phyloP scores from a whole-genome alignment of 2,329 filamentous ascomycete genomes.

The Sporothrix luriei region DNA sequence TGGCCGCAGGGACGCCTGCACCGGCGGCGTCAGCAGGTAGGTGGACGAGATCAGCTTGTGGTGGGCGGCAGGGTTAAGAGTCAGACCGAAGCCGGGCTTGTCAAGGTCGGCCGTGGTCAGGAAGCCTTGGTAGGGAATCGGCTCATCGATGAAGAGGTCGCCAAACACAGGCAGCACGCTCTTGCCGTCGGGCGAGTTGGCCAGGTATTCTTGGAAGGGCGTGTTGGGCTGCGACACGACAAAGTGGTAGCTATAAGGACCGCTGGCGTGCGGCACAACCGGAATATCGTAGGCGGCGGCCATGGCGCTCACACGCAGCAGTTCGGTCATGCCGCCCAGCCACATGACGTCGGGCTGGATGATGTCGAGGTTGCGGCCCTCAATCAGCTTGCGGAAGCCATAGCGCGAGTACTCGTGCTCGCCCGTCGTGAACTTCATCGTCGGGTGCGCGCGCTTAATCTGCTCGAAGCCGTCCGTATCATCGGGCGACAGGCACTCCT shows the following conservation, averaged over 20 bases:
- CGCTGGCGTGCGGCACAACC: conserved; percentile 91
- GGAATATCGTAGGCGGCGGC: conserved; percentile 92
- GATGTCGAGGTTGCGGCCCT: conserved; percentile 89
- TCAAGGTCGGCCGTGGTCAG: conserved; percentile 79
- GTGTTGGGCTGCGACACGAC: conserved; percentile 91
- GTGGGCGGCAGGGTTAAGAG: conserved; percentile 74
- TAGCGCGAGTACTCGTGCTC: conserved; percentile 95
- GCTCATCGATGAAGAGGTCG: conserved; percentile 86
- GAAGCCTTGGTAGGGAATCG: conserved; percentile 80
- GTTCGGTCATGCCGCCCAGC: conserved; percentile 89
- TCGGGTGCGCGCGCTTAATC: conserved; percentile 87
- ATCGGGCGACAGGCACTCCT: conserved; percentile 88
- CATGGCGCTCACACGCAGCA: conserved; percentile 85
- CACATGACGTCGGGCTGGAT: conserved; percentile 98
- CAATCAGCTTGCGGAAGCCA: conserved; percentile 91
- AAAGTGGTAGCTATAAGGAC: conserved; percentile 94
- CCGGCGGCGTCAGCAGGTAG: conserved; percentile 69
- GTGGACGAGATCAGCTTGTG: conserved; percentile 74
- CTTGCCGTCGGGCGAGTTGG: conserved; percentile 88
- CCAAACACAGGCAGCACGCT: conserved; percentile 90
- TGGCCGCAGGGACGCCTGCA: conserved; percentile 51
- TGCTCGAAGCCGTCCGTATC: conserved; percentile 88
- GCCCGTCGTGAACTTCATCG: conserved; percentile 90
- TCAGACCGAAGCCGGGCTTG: conserved; percentile 87
- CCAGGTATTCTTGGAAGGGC: conserved; percentile 94